Evolutionary conservation across 2,329 filamentous ascomycete genomes (phyloP), one percentile per base, ranked within the genome.

Genomic region (Pseudomassariella vexata): DNA sequence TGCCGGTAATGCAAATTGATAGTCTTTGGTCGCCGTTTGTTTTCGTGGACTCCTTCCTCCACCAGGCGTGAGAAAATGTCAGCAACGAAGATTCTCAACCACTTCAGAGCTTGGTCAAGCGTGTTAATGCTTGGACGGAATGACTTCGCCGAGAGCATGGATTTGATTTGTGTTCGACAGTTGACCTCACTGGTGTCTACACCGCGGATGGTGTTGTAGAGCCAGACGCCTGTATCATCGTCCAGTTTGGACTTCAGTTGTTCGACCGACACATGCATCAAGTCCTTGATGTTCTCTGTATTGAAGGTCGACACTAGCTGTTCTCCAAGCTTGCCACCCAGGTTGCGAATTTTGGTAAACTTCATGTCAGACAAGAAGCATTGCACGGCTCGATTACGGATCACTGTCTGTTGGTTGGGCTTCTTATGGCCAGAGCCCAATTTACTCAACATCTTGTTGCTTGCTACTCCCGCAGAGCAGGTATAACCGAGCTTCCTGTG

Each of bases 371-470:
- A 75, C 24, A 98, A 64, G 50, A 98, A 98, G 25, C 82, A 70
- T 40, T 79, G 69, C 3, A 87, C 70, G 1, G 90, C 90, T 28
- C 88, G 78, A 52, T 86, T 90, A 16, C 92, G 82, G 29, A 98
- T 79, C n/a, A 96, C 77, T 0, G 90, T 96, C 60, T 98, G 92
- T 45, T 83, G 77, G 52, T 95, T 92, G 20, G 92, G 92, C 57
- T 98, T 98, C 62, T 87, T 89, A 63, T 89, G 79, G 6, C 76
- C 87, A 16, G 87, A 94, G 19, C 90, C 92, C 35, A 98, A 66
- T 63, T 98, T 98, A 40, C 89, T 87, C 38, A 98, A 68, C 75
- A 95, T 87, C 62, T 96, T 98, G 65, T 95, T 98, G 42, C 75
- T 76, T 19, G 88, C 84, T 41, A 98, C 68, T 6, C 92, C 92